Conservation (phyloP, 108 stramenopile species). For the Mediolabrus comicus region DNA sequence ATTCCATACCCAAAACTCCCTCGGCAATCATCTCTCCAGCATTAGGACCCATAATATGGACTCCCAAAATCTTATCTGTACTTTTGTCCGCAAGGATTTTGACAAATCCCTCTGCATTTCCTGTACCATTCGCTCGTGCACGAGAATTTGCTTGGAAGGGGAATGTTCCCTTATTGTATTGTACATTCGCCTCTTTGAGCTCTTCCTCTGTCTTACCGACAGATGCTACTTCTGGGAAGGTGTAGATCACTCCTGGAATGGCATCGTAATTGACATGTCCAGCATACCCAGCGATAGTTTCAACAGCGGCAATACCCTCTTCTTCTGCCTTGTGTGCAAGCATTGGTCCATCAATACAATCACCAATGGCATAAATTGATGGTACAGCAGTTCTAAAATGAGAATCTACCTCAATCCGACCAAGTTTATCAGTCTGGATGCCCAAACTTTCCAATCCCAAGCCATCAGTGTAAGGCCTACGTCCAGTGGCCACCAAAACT, state of each 20-base stretch:
- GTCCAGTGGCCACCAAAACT: conserved; percentile 98
- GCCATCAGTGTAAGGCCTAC: conserved; percentile 97
- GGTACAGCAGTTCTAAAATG: conserved; percentile 96
- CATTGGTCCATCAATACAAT: conserved; percentile 99
- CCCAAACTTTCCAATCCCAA: conserved; percentile 95
- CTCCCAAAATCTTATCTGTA: conserved; percentile 96
- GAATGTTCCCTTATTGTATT: conserved; percentile 95
- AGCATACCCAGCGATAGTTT: conserved; percentile 95
- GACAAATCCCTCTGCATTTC: conserved; percentile 95
- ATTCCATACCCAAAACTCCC: conserved; percentile 98
- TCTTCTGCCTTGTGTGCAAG: conserved; percentile 99
- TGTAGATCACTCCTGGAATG: conserved; percentile 99
- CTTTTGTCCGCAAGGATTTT: conserved; percentile 96
- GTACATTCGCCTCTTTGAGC: conserved; percentile 92
- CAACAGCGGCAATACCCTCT: conserved; percentile 97
- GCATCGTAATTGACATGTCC: conserved; percentile 99
- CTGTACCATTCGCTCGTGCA: conserved; percentile 89
- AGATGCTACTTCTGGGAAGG: conserved; percentile 98
- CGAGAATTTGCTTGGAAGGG: conserved; percentile 95
- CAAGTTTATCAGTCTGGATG: conserved; percentile 93
- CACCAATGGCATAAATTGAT: conserved; percentile 95
- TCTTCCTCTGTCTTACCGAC: conserved; percentile 99
- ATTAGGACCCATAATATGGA: conserved; percentile 99
- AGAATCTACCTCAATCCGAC: conserved; percentile 95
- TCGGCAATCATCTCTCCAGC: conserved; percentile 99